These are phyloP conservation scores for Lupinus albus DNA, from an alignment of 306 rosid species.

Conservation along the genomic window DNA sequence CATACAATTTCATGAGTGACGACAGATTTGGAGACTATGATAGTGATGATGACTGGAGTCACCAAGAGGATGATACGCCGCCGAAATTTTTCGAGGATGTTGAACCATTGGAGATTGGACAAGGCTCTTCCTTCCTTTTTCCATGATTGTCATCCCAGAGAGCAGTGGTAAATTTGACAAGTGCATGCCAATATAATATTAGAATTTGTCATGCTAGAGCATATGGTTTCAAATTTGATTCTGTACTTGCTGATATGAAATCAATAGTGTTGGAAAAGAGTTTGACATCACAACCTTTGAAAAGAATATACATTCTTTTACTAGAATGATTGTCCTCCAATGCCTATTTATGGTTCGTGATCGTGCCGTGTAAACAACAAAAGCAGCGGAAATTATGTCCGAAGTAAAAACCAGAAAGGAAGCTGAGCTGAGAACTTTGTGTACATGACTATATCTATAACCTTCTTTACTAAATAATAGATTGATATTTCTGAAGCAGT, in stretches of 20 bases:
- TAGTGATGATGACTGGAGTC: constrained; percentile 56
- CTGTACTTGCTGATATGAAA: constrained; percentile 33
- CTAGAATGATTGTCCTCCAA: not conserved
- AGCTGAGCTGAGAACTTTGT: constrained; percentile 12
- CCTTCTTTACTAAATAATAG: constrained; percentile 32
- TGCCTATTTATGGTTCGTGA: not conserved
- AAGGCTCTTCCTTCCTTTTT: no score
- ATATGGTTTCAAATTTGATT: constrained; percentile 25
- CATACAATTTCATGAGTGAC: constrained; percentile 49
- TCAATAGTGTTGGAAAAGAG: constrained; percentile 33
- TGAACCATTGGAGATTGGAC: constrained; percentile 46
- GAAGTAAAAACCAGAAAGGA: constrained; percentile 12
- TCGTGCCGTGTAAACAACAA: constrained; percentile 23
- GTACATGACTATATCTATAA: constrained; percentile 22
- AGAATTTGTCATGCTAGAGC: constrained; percentile 15
- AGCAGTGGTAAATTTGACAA: constrained; percentile 62
- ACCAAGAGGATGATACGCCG: constrained; percentile 66
- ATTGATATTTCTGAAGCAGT: constrained; percentile 21
- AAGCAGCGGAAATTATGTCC: constrained; percentile 22
- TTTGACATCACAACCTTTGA: constrained; percentile 29
- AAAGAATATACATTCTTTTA: constrained; percentile 17
- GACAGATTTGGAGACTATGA: constrained; percentile 41
- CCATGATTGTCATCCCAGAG: constrained; percentile 70
- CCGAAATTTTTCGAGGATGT: constrained; percentile 69
- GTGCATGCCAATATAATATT: constrained; percentile 6